A percentile compares a stretch with the other conserved stretches of the same genome.
phyloP scores from a whole-genome alignment of 192 early-diverging fungal genomes.

The Coemansia sp. region DNA sequence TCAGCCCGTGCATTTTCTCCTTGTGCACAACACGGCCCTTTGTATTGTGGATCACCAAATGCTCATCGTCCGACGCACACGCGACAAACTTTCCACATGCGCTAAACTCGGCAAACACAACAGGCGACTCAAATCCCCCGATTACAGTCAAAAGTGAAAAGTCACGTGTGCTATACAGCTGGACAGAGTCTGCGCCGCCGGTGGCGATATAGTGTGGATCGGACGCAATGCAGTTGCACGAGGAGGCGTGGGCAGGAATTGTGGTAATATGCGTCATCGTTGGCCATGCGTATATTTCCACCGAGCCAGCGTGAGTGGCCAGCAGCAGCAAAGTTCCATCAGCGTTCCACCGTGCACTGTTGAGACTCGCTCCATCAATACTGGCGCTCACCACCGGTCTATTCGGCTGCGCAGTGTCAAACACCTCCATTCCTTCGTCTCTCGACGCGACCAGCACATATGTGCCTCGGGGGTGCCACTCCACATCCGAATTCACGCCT shows the following conservation, averaged over 20 bases:
- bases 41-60: constrained; percentile 27
- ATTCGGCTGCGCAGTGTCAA: constrained; percentile 26
- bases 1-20: constrained; percentile 19
- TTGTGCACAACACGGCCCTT: constrained; percentile 28
- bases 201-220: constrained; percentile 36
- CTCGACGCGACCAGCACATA: constrained; percentile 25
- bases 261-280: constrained; percentile 34
- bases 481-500: constrained; percentile 24
- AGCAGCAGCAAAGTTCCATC: constrained; percentile 30
- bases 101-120: constrained; percentile 36
- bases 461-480: constrained; percentile 39
- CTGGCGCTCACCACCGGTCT: constrained; percentile 21
- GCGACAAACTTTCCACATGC: constrained; percentile 41
- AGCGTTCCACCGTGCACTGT: constrained; percentile 25
- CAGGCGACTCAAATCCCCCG: constrained; percentile 35
- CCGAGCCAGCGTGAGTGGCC: constrained; percentile 30
- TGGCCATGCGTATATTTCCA: constrained; percentile 46
- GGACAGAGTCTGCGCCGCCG: constrained; percentile 39
- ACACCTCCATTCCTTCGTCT: constrained; percentile 39
- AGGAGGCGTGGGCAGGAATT: constrained; percentile 31
- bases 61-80: constrained; percentile 38
- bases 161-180: constrained; percentile 35
- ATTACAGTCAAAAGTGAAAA: constrained; percentile 24
- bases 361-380: constrained; percentile 8
- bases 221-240: constrained; percentile 31